Percentiles rank a stretch among this genome's conserved stretches.
Evolutionary conservation across 2,329 filamentous ascomycete species (phyloP).

Genomic region (Cercospora janseana): DNA sequence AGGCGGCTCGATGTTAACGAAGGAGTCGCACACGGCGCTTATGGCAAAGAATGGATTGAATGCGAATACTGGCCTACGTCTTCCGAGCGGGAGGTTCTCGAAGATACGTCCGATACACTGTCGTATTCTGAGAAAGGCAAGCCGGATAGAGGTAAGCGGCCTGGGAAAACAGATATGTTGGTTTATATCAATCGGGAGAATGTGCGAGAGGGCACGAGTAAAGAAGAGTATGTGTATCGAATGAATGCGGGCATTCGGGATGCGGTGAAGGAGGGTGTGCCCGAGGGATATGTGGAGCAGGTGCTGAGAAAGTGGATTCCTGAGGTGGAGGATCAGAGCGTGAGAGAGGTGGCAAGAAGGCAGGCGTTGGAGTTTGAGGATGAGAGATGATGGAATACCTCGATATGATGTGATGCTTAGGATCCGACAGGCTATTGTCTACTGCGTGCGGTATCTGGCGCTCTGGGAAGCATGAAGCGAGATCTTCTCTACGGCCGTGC

Average conservation of each 20-base stretch:
- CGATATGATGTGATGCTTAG: too few relatives aligned
- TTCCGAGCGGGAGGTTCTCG: not conserved
- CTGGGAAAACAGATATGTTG: slow-evolving; percentile 44
- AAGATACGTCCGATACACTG: not conserved
- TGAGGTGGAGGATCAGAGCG: slow-evolving; percentile 28
- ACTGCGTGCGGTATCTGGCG: too few relatives aligned
- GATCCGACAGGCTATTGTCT: too few relatives aligned
- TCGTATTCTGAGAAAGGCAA: slow-evolving; percentile 9
- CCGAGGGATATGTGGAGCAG: slow-evolving; percentile 53
- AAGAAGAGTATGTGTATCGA: slow-evolving; percentile 59
- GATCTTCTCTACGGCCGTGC: too few relatives aligned
- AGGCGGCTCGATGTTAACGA: slow-evolving; percentile 56
- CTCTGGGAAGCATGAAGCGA: too few relatives aligned
- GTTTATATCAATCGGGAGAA: slow-evolving; percentile 59
- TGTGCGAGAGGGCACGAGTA: slow-evolving; percentile 43
- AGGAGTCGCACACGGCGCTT: slow-evolving; percentile 58
- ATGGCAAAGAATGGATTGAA: slow-evolving; percentile 54
- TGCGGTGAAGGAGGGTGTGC: slow-evolving; percentile 55
- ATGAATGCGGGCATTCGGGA: slow-evolving; percentile 65
- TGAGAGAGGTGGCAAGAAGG: slow-evolving; percentile 37
- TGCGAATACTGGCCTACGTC: slow-evolving; percentile 46
- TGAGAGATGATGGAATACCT: too few relatives aligned
- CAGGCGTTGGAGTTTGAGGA: slow-evolving; percentile 40
- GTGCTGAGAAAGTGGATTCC: slow-evolving; percentile 56
- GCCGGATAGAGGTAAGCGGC: slow-evolving; percentile 31